These are phyloP conservation scores for Caloboletus inedulis DNA, from an alignment of 1,284 basidiomycete genomes.

Conservation along the genomic window DNA sequence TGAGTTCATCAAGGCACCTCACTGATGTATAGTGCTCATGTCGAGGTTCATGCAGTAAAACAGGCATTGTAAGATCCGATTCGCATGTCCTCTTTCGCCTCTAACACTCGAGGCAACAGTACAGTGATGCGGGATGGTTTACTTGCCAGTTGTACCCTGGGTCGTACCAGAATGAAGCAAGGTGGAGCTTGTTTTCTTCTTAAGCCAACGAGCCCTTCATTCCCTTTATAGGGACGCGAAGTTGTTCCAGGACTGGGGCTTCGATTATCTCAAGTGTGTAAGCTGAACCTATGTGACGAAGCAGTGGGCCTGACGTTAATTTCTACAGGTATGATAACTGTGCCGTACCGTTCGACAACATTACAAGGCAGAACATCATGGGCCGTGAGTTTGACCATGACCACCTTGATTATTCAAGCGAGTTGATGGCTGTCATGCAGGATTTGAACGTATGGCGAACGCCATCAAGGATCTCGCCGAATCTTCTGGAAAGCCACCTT, in stretches of 20 bases:
- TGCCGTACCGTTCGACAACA: constrained; percentile 52
- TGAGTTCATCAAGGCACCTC: constrained; percentile 29
- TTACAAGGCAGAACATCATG: constrained; percentile 51
- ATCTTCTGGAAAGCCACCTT: constrained; percentile 41
- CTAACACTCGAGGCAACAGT: constrained; percentile 19
- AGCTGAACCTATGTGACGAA: not conserved
- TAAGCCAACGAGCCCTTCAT: not conserved
- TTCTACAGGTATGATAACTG: constrained; percentile 54
- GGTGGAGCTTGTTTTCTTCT: constrained; percentile 3
- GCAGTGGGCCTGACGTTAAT: not conserved
- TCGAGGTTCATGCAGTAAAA: constrained; percentile 37
- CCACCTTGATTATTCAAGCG: not conserved
- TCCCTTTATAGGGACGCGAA: constrained; percentile 39
- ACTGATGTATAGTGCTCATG: not conserved
- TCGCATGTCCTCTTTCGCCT: not conserved
- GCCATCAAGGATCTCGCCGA: constrained; percentile 46
- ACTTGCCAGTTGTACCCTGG: constrained; percentile 34
- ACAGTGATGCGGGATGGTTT: constrained; percentile 35
- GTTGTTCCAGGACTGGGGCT: constrained; percentile 55
- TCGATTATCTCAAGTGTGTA: constrained; percentile 55
- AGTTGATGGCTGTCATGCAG: constrained; percentile 25
- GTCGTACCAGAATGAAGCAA: constrained; percentile 32
- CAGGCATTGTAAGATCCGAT: constrained; percentile 44
- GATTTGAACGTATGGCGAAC: constrained; percentile 51
- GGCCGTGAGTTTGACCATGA: constrained; percentile 44